Evolutionary conservation across 306 rosid genomes (phyloP).

Genomic region (Morella rubra): DNA sequence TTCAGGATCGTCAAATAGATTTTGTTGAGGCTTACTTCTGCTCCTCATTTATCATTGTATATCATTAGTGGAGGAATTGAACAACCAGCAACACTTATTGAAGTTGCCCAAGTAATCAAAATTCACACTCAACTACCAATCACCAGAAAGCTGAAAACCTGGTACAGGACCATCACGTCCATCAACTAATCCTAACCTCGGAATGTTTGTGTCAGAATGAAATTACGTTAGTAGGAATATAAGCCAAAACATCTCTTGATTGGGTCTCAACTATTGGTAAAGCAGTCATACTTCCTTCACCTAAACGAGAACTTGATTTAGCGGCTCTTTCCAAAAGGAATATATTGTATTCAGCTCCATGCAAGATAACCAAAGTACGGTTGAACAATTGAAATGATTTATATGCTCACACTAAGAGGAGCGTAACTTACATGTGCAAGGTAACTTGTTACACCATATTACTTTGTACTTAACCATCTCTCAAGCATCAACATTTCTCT

Average conservation of each 20-base stretch:
- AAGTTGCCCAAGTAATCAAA: background rate
- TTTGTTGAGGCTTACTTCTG: background rate
- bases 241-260: conserved; percentile 1
- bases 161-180: background rate
- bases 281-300: background rate
- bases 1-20: too few relatives aligned
- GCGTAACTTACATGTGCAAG: background rate
- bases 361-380: too few relatives aligned
- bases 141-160: background rate
- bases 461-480: too few relatives aligned
- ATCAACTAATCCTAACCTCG: background rate
- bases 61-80: background rate
- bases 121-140: background rate
- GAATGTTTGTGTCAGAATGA: background rate
- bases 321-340: background rate
- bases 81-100: background rate
- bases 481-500: background rate
- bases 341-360: too few relatives aligned
- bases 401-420: too few relatives aligned
- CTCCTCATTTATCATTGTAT: background rate
- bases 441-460: background rate
- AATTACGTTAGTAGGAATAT: conserved; percentile 18
- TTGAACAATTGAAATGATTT: too few relatives aligned
- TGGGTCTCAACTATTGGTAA: conserved; percentile 1
- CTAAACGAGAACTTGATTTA: background rate